phyloP scores from a whole-genome alignment of 495 filamentous ascomycete species.

The Neurospora pannonica region DNA sequence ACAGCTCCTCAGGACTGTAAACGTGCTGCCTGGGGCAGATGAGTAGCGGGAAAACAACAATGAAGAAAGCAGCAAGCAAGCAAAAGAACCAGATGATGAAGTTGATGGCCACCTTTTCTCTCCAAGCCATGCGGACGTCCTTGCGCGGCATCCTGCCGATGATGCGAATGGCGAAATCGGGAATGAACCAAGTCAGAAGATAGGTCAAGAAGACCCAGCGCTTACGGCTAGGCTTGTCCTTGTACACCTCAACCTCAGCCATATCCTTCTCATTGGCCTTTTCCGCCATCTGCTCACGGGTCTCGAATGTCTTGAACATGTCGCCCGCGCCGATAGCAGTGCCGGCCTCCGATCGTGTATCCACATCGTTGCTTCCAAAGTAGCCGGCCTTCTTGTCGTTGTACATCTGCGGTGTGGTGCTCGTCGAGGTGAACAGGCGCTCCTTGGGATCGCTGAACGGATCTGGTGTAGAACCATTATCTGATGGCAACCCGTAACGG shows the following conservation, averaged over 20 bases:
- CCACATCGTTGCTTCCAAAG: constrained; percentile 74
- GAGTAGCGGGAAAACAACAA: constrained; percentile 73
- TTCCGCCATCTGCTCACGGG: constrained; percentile 85
- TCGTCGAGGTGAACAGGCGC: constrained; percentile 49
- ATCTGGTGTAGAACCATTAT: constrained; percentile 30
- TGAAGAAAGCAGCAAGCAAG: constrained; percentile 72
- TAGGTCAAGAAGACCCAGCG: constrained; percentile 89
- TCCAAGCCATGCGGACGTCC: constrained; percentile 89
- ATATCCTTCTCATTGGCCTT: constrained; percentile 87
- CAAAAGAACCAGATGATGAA: constrained; percentile 92
- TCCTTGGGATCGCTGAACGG: constrained; percentile 61
- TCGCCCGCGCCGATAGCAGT: constrained; percentile 85
- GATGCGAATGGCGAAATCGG: constrained; percentile 70
- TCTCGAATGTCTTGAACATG: constrained; percentile 97
- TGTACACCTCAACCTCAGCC: constrained; percentile 77
- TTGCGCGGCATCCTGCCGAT: constrained; percentile 83
- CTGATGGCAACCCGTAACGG: constrained; percentile 37
- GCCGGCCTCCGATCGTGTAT: constrained; percentile 82
- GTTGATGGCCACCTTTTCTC: constrained; percentile 98
- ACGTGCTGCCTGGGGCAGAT: constrained; percentile 91
- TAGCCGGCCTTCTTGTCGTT: constrained; percentile 71
- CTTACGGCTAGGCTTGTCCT: constrained; percentile 71
- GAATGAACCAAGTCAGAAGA: constrained; percentile 75
- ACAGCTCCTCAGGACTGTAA: constrained; percentile 70
- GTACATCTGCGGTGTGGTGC: constrained; percentile 55